Evolutionary conservation across 495 filamentous ascomycete species (phyloP).

Genomic region (Hypoxylon fragiforme): DNA sequence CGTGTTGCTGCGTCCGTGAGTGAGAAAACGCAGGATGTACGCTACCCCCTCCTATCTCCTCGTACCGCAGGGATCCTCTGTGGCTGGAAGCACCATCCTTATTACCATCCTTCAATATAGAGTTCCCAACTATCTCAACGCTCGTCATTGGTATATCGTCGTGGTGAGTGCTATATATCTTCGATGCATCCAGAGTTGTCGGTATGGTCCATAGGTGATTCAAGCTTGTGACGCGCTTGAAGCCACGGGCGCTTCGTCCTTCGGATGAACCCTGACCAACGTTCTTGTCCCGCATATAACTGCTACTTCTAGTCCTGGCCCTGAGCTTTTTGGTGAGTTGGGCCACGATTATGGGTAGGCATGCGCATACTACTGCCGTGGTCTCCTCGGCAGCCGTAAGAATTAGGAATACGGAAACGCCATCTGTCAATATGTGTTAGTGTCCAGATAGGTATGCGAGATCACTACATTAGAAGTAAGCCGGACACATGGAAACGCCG

Average conservation of each 20-base stretch:
- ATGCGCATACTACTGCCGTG: conserved; percentile 33
- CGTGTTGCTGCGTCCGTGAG: not conserved
- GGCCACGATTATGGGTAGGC: conserved; percentile 25
- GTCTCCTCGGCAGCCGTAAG: conserved; percentile 35
- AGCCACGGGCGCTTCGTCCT: conserved; percentile 22
- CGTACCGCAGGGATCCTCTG: not conserved
- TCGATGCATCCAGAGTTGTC: conserved; percentile 8
- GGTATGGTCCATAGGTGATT: conserved; percentile 30
- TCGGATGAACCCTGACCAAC: conserved; percentile 11
- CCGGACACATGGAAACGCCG: too few relatives aligned
- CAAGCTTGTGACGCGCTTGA: conserved; percentile 28
- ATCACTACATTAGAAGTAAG: not conserved
- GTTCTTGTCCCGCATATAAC: conserved; percentile 7
- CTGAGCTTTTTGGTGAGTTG: conserved; percentile 16
- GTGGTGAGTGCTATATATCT: conserved; percentile 11
- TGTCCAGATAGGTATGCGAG: too few relatives aligned
- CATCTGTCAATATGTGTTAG: conserved; percentile 23
- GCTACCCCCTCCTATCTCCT: too few relatives aligned
- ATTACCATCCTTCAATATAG: not conserved
- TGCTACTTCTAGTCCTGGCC: not conserved
- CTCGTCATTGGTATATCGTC: conserved; percentile 25
- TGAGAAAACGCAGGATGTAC: too few relatives aligned
- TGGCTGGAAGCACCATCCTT: not conserved
- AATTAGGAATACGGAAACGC: conserved; percentile 31
- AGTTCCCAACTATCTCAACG: conserved; percentile 17